These are phyloP conservation scores for Talaromyces verruculosus DNA, from an alignment of 2,329 filamentous ascomycete species.

Conservation along the genomic window DNA sequence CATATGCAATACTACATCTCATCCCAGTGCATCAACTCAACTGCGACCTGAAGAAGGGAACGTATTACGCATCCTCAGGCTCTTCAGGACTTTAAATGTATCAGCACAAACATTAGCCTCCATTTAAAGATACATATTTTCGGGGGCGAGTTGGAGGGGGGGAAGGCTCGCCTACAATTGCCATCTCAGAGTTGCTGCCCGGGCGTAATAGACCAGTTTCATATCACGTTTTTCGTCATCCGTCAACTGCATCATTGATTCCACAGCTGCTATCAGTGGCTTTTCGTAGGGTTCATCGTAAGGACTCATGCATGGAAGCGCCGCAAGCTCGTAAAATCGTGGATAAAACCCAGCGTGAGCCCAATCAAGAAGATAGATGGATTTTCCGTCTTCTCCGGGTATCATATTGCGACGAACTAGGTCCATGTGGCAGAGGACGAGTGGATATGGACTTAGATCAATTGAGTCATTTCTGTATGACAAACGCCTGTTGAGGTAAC, in stretches of 20 bases:
- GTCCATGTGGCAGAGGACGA: conserved; percentile 32
- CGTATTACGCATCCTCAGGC: conserved; percentile 9
- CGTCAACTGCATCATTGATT: conserved; percentile 24
- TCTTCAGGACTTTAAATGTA: conserved; percentile 11
- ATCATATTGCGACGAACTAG: conserved; percentile 31
- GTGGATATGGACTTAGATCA: conserved; percentile 26
- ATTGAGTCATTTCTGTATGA: conserved; percentile 24
- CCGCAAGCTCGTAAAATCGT: conserved; percentile 27
- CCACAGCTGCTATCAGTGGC: conserved; percentile 21
- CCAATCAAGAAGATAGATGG: conserved; percentile 31
- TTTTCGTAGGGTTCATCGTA: conserved; percentile 25
- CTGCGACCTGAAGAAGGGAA: not conserved
- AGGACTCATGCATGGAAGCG: conserved; percentile 24
- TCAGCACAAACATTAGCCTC: conserved; percentile 12
- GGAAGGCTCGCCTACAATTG: conserved; percentile 22
- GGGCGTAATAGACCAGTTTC: conserved; percentile 24
- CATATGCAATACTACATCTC: no score
- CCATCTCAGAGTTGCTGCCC: conserved; percentile 25
- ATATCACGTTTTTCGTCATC: conserved; percentile 27
- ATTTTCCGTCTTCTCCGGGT: conserved; percentile 24
- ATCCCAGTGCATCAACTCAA: not conserved
- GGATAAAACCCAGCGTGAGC: conserved; percentile 28
- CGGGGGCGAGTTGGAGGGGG: not conserved
- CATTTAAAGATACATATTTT: conserved; percentile 5
- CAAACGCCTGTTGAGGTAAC: conserved; percentile 19